Conservation (phyloP, 371 early-diverging fungal species). For the Conidiobolus incongruus region DNA sequence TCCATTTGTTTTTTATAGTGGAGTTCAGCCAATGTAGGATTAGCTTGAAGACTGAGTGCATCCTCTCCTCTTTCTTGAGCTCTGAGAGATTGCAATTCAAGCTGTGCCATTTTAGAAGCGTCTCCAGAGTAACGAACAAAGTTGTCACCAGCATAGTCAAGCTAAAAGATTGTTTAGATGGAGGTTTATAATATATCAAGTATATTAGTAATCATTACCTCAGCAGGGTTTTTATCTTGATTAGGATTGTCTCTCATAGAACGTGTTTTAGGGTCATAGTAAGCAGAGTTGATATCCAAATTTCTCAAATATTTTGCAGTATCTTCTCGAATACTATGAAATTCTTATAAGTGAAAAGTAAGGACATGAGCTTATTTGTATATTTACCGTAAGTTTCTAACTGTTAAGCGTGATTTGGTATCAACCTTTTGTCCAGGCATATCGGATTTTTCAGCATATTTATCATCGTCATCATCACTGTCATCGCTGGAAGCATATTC, state of each 20-base stretch:
- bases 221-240: slow-evolving; percentile 30
- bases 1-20: slow-evolving; percentile 63
- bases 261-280: slow-evolving; percentile 96
- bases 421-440: slow-evolving; percentile 81
- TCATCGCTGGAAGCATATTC: slow-evolving; percentile 33
- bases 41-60: slow-evolving; percentile 65
- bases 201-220: slow-evolving; percentile 1
- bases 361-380: neutral
- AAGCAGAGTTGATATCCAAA: slow-evolving; percentile 79
- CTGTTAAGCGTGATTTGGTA: slow-evolving; percentile 77
- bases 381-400: slow-evolving; percentile 69
- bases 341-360: neutral
- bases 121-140: slow-evolving; percentile 78
- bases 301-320: slow-evolving; percentile 93
- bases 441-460: slow-evolving; percentile 72
- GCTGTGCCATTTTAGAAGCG: slow-evolving; percentile 48
- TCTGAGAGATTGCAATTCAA: slow-evolving; percentile 86
- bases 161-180: slow-evolving; percentile 4
- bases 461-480: slow-evolving; percentile 68
- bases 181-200: slow-evolving; percentile 8
- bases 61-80: slow-evolving; percentile 60
- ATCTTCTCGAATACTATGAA: slow-evolving; percentile 92
- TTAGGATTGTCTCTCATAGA: slow-evolving; percentile 94
- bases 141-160: slow-evolving; percentile 70
- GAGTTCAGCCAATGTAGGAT: slow-evolving; percentile 83